Percentiles rank a stretch among this genome's conserved stretches.
These are phyloP conservation scores for Pseudogymnoascus sp. DNA, from an alignment of 2,329 filamentous ascomycete genomes.

Conservation along the genomic window DNA sequence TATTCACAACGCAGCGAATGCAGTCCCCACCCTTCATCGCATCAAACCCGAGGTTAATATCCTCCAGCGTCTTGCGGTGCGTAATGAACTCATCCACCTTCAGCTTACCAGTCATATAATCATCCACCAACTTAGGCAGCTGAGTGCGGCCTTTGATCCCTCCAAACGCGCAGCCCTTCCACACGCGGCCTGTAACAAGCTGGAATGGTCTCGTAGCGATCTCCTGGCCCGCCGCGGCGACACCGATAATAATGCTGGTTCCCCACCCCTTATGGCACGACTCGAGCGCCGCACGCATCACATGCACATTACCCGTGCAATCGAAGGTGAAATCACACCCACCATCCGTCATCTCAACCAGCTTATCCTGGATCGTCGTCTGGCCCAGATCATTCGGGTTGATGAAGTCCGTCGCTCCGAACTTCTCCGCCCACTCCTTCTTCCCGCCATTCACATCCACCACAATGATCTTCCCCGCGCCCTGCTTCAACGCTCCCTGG, in stretches of 20 bases:
- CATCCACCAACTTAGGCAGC: constrained; percentile 74
- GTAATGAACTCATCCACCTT: constrained; percentile 99
- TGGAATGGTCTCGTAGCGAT: constrained; percentile 95
- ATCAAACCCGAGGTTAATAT: constrained; percentile 85
- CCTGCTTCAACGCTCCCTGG: constrained; percentile 69
- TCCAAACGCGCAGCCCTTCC: constrained; percentile 96
- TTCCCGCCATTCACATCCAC: constrained; percentile 80
- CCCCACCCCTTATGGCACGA: constrained; percentile 99
- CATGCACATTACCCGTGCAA: constrained; percentile 92
- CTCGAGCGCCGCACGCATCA: constrained; percentile 93
- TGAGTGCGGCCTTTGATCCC: constrained; percentile 96
- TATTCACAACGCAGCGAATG: constrained; percentile 83
- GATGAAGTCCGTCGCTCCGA: constrained; percentile 93
- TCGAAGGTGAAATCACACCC: constrained; percentile 99
- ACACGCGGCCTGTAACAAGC: constrained; percentile 92
- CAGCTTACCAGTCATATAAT: constrained; percentile 81
- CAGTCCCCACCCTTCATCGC: constrained; percentile 96
- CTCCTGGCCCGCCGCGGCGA: constrained; percentile 92
- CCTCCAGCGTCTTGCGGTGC: constrained; percentile 71
- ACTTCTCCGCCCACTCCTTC: constrained; percentile 87
- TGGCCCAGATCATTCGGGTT: constrained; percentile 70
- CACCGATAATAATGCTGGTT: constrained; percentile 94
- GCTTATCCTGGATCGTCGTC: constrained; percentile 80
- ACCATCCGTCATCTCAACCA: constrained; percentile 96
- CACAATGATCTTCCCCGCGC: constrained; percentile 43